A percentile compares a stretch with the other conserved stretches of the same genome.
phyloP scores from a whole-genome alignment of 139 green algal genomes.

The Raphidocelis subcapitata region DNA sequence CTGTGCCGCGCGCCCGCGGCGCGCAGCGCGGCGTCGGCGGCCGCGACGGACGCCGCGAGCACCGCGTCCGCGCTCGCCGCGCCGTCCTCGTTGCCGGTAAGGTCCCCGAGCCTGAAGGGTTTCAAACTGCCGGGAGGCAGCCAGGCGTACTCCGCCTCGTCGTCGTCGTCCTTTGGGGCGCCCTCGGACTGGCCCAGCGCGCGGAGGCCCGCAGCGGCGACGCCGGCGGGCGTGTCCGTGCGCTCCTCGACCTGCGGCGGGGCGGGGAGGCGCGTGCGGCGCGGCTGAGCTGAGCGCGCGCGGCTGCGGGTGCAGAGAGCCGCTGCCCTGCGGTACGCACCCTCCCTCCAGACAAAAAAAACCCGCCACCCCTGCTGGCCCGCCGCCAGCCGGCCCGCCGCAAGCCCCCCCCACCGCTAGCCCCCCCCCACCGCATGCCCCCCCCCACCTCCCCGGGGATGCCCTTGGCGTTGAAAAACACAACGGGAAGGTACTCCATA shows the following conservation, averaged over 20 bases:
- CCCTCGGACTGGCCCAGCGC: slow-evolving; percentile 32
- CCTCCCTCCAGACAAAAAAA: too few species aligned
- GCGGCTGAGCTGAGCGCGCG: not conserved
- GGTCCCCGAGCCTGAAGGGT: slow-evolving; percentile 64
- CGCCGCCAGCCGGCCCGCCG: slow-evolving; percentile 2
- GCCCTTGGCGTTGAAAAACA: slow-evolving; percentile 86
- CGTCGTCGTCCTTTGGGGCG: slow-evolving; percentile 39
- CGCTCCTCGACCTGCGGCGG: too few species aligned
- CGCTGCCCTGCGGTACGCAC: too few species aligned
- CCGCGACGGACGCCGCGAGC: slow-evolving; percentile 41
- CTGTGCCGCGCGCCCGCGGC: not conserved
- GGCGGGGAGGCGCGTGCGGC: not conserved
- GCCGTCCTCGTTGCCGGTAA: slow-evolving; percentile 28
- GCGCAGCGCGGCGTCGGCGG: slow-evolving; percentile 55
- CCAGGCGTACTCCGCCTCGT: slow-evolving; percentile 93
- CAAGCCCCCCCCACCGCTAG: too few species aligned
- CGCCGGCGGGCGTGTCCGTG: slow-evolving; percentile 48
- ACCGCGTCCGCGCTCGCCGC: slow-evolving; percentile 20
- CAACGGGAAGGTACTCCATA: slow-evolving; percentile 74
- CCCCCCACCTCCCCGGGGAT: slow-evolving; percentile 83
- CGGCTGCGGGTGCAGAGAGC: too few species aligned
- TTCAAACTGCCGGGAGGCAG: slow-evolving; percentile 75
- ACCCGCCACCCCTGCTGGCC: not conserved
- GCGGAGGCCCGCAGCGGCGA: slow-evolving; percentile 48
- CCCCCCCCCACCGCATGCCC: too few species aligned